Evolutionary conservation across 306 rosid genomes (phyloP).

Genomic region (Dryas alaskensis): DNA sequence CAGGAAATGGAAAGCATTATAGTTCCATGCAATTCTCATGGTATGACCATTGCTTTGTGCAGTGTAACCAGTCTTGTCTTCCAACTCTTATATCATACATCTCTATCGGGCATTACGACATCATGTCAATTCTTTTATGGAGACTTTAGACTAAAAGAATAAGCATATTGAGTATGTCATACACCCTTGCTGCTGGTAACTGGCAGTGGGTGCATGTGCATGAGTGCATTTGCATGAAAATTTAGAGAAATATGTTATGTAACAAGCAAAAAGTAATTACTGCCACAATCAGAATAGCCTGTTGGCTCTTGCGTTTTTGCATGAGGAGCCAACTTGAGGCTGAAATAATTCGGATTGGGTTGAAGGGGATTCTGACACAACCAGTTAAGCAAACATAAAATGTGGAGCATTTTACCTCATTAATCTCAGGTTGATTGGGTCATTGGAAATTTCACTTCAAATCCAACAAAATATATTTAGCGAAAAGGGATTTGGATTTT

Average conservation of each 20-base stretch:
- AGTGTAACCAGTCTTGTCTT: not conserved
- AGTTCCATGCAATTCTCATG: not conserved
- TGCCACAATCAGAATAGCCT: too few species aligned
- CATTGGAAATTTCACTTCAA: too few species aligned
- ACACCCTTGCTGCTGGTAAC: not conserved
- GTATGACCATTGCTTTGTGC: not conserved
- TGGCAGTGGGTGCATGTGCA: too few species aligned
- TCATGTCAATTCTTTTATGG: not conserved
- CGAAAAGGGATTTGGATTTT: too few species aligned
- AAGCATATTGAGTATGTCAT: not conserved
- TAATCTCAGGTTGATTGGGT: too few species aligned
- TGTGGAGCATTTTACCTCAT: not conserved
- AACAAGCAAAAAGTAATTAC: too few species aligned
- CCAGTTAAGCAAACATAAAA: not conserved
- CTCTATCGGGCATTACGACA: not conserved
- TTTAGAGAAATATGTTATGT: too few species aligned
- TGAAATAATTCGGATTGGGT: too few species aligned
- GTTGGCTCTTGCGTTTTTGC: too few species aligned
- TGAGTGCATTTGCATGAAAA: too few species aligned
- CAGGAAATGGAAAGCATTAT: not conserved
- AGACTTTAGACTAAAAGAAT: not conserved
- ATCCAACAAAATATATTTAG: too few species aligned
- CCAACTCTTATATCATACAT: not conserved
- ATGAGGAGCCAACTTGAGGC: too few species aligned
- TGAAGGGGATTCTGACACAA: not conserved